Evolutionary conservation across 169 alveolate genomes (phyloP), one percentile per base, ranked within the genome.

Genomic region (Plasmodium gonderi): DNA sequence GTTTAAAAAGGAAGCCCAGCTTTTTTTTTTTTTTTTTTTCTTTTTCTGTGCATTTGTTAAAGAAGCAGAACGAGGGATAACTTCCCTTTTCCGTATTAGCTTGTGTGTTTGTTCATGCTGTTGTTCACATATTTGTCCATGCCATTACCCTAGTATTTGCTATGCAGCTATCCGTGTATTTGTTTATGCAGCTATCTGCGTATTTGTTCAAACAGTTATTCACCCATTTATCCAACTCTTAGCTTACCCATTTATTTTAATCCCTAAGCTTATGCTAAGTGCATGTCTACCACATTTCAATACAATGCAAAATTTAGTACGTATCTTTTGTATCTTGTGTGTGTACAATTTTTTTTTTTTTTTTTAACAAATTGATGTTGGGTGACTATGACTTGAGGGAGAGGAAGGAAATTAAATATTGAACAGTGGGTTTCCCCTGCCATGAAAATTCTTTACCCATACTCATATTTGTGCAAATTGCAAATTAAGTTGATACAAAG

Each of bases 1-100:
- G n/a, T n/a, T n/a, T n/a, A n/a, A n/a, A n/a, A n/a, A n/a, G n/a
- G n/a, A n/a, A n/a, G n/a, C n/a, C n/a, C n/a, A n/a, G 17, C 54
- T 72, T 42, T 5, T 72, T 72, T 42, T 31, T 40, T 36, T 72
- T 36, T 72, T n/a, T 72, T 72, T 40, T 72, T 72, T 72, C 31
- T 64, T 40, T 60, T 60, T 60, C 26, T 60, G 72, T 60, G 72
- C 40, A 60, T 60, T 60, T 60, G 72, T 60, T n/a, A n/a, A n/a
- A n/a, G n/a, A 60, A 29, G 17, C 36, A 54, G 33, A 54, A n/a
- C 17, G 72, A 60, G 72, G 72, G 72, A 36, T n/a, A 20, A 14
- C 72, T 36, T n/a, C 72, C 3, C 36, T 36, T 60, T 11, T 29
- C 26, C 72, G 4, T 0, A 60, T 5, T n/a, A n/a, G n/a, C n/a